Conservation (phyloP, 2,329 filamentous ascomycete genomes). For the Pseudogymnoascus sp. region DNA sequence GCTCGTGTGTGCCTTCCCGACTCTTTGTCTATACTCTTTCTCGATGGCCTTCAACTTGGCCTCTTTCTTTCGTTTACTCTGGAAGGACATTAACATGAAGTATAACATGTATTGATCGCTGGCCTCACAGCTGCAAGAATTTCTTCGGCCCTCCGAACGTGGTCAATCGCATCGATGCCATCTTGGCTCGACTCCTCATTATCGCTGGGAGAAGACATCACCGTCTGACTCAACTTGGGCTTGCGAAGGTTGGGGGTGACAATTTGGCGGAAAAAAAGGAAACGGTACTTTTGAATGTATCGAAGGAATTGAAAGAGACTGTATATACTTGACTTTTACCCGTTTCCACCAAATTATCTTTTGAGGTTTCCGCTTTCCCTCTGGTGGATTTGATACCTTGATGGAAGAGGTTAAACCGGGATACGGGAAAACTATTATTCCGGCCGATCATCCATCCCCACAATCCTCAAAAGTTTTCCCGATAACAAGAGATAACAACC, state of each 20-base stretch:
- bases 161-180: constrained; percentile 6
- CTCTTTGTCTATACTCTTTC: constrained; percentile 19
- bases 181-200: not conserved
- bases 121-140: constrained; percentile 17
- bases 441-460: not conserved
- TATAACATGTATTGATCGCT: constrained; percentile 5
- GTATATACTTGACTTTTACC: not conserved
- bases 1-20: constrained; percentile 20
- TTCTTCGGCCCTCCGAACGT: constrained; percentile 17
- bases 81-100: not conserved
- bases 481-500: constrained; percentile 6
- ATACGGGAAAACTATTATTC: not conserved
- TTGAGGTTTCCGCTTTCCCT: not conserved
- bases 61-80: constrained; percentile 23
- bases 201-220: not conserved
- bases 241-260: not conserved
- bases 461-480: constrained; percentile 8
- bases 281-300: not conserved
- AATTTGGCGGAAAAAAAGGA: not conserved
- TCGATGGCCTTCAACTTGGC: constrained; percentile 24
- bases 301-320: not conserved
- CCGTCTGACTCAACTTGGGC: not conserved
- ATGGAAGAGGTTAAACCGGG: not conserved
- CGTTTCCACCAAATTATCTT: not conserved
- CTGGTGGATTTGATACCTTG: not conserved